Conservation (phyloP, 2,329 filamentous ascomycete genomes). For the Akanthomyces uredinophilus region DNA sequence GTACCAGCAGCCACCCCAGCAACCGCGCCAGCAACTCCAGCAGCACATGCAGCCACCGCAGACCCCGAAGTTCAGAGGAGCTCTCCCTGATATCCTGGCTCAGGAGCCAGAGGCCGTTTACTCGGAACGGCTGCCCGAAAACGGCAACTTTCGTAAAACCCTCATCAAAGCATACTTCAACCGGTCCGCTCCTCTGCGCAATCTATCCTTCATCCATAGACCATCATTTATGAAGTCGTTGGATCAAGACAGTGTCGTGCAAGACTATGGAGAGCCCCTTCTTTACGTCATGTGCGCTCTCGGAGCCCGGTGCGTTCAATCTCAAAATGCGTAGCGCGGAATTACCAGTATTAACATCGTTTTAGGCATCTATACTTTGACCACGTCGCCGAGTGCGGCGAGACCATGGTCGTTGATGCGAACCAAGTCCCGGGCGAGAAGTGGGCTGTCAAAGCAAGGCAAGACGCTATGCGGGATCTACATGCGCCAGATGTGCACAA, state of each 20-base stretch:
- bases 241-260: slow-evolving; percentile 18
- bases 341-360: not conserved
- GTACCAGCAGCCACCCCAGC: slow-evolving; percentile 4
- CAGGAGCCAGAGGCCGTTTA: slow-evolving; percentile 13
- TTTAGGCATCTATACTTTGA: slow-evolving; percentile 19
- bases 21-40: not conserved
- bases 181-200: slow-evolving; percentile 21
- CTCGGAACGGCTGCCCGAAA: slow-evolving; percentile 18
- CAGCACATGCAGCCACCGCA: slow-evolving; percentile 1
- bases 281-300: slow-evolving; percentile 24
- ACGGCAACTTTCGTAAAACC: slow-evolving; percentile 12
- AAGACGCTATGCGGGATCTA: slow-evolving; percentile 18
- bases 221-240: slow-evolving; percentile 23
- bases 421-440: slow-evolving; percentile 17
- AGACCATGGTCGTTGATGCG: slow-evolving; percentile 6
- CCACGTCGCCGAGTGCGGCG: not conserved
- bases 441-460: slow-evolving; percentile 20
- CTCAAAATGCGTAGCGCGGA: not conserved
- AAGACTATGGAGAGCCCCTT: slow-evolving; percentile 22
- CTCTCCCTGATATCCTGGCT: not conserved
- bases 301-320: slow-evolving; percentile 18
- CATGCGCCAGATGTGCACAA: slow-evolving; percentile 19
- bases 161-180: slow-evolving; percentile 21
- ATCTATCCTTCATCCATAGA: slow-evolving; percentile 22
- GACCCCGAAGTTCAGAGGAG: not conserved